These are phyloP conservation scores for Rubia yunnanensis DNA, from an alignment of 257 asterid genomes.

Conservation along the genomic window DNA sequence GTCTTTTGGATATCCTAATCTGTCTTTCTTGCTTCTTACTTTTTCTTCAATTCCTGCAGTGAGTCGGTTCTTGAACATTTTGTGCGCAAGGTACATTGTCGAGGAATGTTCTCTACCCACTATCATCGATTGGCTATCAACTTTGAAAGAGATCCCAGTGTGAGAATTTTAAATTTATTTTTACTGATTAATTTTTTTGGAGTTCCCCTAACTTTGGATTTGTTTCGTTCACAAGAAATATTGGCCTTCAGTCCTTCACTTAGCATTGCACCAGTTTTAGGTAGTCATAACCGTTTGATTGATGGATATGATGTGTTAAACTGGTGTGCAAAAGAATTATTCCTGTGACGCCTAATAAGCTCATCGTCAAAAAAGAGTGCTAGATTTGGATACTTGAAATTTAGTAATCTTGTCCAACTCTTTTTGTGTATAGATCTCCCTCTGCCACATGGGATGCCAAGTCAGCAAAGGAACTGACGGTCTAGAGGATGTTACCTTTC, in stretches of 20 bases:
- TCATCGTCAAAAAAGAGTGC: background rate
- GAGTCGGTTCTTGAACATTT: constrained; percentile 94
- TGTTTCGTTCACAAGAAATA: background rate
- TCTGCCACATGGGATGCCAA: constrained; percentile 94
- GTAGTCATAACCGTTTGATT: background rate
- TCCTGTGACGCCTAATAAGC: background rate
- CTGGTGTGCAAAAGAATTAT: background rate
- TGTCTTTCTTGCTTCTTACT: constrained; percentile 17
- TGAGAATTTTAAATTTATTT: constrained; percentile 13
- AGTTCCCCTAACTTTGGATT: constrained; percentile 2
- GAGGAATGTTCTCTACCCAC: constrained; percentile 98
- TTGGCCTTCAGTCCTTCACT: background rate
- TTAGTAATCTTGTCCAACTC: background rate
- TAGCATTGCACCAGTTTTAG: background rate
- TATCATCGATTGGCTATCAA: constrained; percentile 82
- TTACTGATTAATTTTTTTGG: background rate
- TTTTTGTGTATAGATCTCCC: constrained; percentile 49
- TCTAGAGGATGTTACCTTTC: constrained; percentile 87
- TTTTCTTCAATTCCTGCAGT: constrained; percentile 27
- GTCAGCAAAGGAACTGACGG: constrained; percentile 53
- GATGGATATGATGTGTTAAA: background rate
- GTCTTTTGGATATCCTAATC: constrained; percentile 4
- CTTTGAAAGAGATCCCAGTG: constrained; percentile 75
- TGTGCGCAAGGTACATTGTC: constrained; percentile 64
- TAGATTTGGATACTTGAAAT: background rate